Evolutionary conservation across 352 stramenopile genomes (phyloP).

Genomic region (Phytophthora hybrid): DNA sequence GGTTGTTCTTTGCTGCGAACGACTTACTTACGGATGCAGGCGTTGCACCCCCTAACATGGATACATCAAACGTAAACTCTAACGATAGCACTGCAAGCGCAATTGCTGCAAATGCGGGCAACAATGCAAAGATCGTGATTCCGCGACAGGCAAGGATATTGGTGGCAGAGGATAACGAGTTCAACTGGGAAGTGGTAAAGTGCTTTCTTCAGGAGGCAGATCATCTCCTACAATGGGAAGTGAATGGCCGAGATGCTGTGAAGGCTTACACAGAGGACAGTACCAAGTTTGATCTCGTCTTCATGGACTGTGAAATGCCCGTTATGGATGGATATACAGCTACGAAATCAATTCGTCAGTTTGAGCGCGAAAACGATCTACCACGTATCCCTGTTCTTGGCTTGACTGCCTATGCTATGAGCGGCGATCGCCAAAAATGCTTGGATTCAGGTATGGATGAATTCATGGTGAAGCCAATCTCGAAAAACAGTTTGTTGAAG

Average conservation of each 20-base stretch:
- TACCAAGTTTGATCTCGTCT: conserved; percentile 69
- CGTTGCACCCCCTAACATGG: conserved; percentile 21
- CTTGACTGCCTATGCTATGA: conserved; percentile 80
- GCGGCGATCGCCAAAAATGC: conserved; percentile 78
- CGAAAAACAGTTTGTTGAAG: conserved; percentile 68
- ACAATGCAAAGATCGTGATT: conserved; percentile 50
- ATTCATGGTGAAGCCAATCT: conserved; percentile 85
- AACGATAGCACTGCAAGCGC: conserved; percentile 54
- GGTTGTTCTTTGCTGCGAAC: conserved; percentile 57
- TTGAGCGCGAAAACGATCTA: conserved; percentile 68
- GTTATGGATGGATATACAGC: conserved; percentile 84
- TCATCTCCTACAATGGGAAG: conserved; percentile 75
- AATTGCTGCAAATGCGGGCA: conserved; percentile 32
- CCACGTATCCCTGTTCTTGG: conserved; percentile 73
- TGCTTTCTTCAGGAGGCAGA: conserved; percentile 80
- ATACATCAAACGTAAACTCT: conserved; percentile 48
- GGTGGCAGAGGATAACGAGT: conserved; percentile 82
- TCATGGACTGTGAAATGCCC: conserved; percentile 88
- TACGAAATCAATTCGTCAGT: conserved; percentile 68
- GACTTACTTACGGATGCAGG: conserved; percentile 52
- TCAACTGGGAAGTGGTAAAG: conserved; percentile 85
- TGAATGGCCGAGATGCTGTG: conserved; percentile 72
- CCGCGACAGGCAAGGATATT: conserved; percentile 69
- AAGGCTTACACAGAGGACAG: conserved; percentile 64
- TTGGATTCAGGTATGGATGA: conserved; percentile 76